Conservation (phyloP, 768 basidiomycete species). For the Royoungia palumana region DNA sequence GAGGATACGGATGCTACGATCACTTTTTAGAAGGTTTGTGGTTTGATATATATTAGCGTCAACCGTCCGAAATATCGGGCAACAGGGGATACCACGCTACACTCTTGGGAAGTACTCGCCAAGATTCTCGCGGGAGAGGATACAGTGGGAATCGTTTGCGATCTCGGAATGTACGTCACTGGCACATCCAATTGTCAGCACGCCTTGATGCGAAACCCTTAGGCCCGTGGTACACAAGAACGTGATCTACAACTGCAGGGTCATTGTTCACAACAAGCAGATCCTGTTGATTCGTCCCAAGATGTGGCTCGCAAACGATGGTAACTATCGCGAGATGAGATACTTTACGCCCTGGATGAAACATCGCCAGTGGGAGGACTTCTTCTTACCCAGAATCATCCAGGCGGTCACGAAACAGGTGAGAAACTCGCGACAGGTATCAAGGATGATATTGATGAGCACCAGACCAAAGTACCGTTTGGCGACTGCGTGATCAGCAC, state of each 20-base stretch:
- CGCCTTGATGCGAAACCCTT: constrained; percentile 2
- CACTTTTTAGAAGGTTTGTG: constrained; percentile 89
- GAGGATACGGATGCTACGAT: constrained; percentile 96
- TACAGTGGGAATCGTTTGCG: constrained; percentile 84
- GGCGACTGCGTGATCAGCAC: constrained; percentile 96
- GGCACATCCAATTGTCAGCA: too few relatives aligned
- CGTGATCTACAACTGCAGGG: constrained; percentile 94
- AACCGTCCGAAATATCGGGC: neutral
- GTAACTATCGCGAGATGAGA: constrained; percentile 87
- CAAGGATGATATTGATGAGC: neutral
- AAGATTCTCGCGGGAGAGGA: constrained; percentile 81
- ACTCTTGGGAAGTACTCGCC: constrained; percentile 98
- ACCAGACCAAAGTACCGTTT: constrained; percentile 86
- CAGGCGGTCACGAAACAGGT: constrained; percentile 88
- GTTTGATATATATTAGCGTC: neutral
- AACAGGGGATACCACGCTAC: constrained; percentile 89
- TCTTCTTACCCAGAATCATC: constrained; percentile 87
- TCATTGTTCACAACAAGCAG: constrained; percentile 81
- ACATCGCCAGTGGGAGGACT: constrained; percentile 85
- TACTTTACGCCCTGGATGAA: constrained; percentile 97
- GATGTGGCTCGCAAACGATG: constrained; percentile 99
- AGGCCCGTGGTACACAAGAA: constrained; percentile 99
- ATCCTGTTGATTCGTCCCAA: constrained; percentile 96
- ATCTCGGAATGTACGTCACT: constrained; percentile 84
- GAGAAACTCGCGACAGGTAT: neutral